phyloP scores from a whole-genome alignment of 768 basidiomycete genomes.

The Multifurca ochricompacta region DNA sequence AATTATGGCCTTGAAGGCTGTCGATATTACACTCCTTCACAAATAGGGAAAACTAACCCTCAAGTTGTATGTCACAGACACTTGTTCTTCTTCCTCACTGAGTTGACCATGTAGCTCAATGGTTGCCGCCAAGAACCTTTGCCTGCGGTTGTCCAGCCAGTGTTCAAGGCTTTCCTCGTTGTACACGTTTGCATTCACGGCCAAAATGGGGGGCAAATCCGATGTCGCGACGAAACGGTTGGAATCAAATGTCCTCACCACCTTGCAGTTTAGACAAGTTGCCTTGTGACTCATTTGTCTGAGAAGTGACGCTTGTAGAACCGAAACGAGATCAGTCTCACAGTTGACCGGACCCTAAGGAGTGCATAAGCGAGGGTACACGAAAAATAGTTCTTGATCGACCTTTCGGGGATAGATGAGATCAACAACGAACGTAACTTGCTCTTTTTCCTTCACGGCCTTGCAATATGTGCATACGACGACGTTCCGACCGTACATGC shows the following conservation, averaged over 20 bases:
- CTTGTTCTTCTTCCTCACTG: conserved; percentile 48
- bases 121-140: conserved; percentile 52
- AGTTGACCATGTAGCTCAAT: conserved; percentile 53
- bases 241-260: conserved; percentile 64
- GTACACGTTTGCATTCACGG: conserved; percentile 77
- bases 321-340: conserved; percentile 48
- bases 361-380: conserved; percentile 23
- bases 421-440: conserved; percentile 78
- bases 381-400: conserved; percentile 11
- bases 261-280: conserved; percentile 77
- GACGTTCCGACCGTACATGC: conserved; percentile 68
- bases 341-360: conserved; percentile 30
- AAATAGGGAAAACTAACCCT: conserved; percentile 41
- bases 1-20: conserved; percentile 55
- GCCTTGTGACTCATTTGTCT: conserved; percentile 83
- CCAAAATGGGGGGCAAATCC: conserved; percentile 76
- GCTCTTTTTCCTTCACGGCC: conserved; percentile 61
- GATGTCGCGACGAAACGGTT: conserved; percentile 54
- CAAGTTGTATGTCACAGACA: conserved; percentile 58
- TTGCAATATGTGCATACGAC: conserved; percentile 73
- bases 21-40: neutral
- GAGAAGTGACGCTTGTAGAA: conserved; percentile 68
- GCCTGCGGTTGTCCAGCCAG: conserved; percentile 64
- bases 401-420: conserved; percentile 84
- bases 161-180: conserved; percentile 63